Base-by-base conservation (phyloP, 768 basidiomycete species). In the Asterophora parasitica region DNA sequence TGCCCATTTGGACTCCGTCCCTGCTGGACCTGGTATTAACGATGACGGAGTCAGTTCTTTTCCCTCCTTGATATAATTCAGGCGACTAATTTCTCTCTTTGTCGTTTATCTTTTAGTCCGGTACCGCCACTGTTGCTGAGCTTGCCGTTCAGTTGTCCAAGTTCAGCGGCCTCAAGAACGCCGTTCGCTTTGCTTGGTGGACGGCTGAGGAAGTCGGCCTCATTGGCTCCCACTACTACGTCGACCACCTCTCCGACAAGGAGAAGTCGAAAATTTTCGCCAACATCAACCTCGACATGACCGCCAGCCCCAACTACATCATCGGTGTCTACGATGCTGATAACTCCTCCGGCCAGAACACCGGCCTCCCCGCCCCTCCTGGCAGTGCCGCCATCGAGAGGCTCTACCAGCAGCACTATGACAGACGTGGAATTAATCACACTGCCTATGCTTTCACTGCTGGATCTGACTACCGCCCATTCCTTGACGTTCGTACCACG, bases 231-330 rank as follows among this genome's bases (percentile, higher is more conserved):
- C 54, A 57, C 7, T 54, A 65, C 51, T 67, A 67, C 50, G 59
- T 64, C 34, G 53, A 58, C 19, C 51, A 46, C 48, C 58, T 67
- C 12, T 36, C 63, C 26, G 52, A 50, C 4, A 53, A 48, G 4
- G 61, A 65, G 40, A 54, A 54, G 7, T 40, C 54, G 11, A 64
- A 64, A 42, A 61, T 65, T 20, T 63, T 62, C n/a, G 59, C 65
- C 15, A 64, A 67, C 50, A 63, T 65, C 53, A 65, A 67, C 57
- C 61, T 67, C 45, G 65, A 67, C 49, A 67, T 67, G 65, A 59
- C 63, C 27, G 65, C 65, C n/a, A 64, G 64, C 9, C 60, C 64
- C 33, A 66, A 66, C 46, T 60, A 54, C 28, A 50, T 54, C 20
- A 50, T 50, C n/a, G 48, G 47, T 20, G 57, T 65, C 50, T 61